Base-by-base conservation (phyloP, 352 stramenopile genomes). In the Pythium rishiriense region DNA sequence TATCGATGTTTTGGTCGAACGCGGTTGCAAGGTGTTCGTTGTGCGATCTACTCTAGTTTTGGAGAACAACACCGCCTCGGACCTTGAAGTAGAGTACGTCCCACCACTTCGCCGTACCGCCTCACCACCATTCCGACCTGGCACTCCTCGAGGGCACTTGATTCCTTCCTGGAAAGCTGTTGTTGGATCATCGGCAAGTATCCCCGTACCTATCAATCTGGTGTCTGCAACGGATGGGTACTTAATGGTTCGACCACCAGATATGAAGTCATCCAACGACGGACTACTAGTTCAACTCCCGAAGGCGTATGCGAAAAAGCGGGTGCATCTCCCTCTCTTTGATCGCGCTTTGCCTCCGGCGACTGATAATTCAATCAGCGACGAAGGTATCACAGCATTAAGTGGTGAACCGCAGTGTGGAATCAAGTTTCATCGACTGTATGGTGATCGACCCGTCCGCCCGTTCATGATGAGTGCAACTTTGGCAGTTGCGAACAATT, bases 21-120 rank as follows among this genome's bases (percentile, higher is more conserved):
- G 81, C 42, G 87, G 87, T n/a, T 92, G 83, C 70, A 96, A 96
- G 62, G 85, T 90, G 59, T 92, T 96, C 55, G 83, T 94, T 21
- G 83, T 96, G 19, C 85, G 87, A 1, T 94, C 85, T 7, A 91
- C 85, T 11, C 61, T 92, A 55, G 64, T 92, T 46, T 33, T 96
- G 14, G 83, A 94, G 37, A 96, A 96, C 68, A 89, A 92, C 58
- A 94, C 85, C 0, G 79, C 77, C 2, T 93, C 85, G 11, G 83
- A 92, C 31, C 62, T 96, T n/a, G 81, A 94, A 61, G 70, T 94
- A n/a, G 85, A 96, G 53, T 91, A 93, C 61, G 67, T 94, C 10
- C 81, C 81, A 42, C 79, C 77, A 15, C 73, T 84, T 50, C 60
- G 74, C n/a, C 74, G 72, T 33, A 71, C 69, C 3, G 61, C 66